Conservation (phyloP, 23 red algal species). For the Agarophyton chilense region DNA sequence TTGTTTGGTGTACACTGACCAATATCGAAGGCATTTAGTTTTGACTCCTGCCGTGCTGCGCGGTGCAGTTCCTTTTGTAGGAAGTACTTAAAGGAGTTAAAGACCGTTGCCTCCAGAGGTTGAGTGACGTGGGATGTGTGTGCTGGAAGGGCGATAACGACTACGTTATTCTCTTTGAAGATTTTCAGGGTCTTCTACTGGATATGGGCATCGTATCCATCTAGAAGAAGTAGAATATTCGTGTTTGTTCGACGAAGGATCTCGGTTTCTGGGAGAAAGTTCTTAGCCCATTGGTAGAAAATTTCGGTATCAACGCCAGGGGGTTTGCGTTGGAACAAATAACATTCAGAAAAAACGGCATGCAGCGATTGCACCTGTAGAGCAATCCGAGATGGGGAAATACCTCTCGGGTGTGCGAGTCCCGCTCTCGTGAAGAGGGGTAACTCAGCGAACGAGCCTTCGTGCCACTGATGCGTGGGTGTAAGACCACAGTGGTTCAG, state of each 20-base stretch:
- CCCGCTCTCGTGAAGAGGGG: no score
- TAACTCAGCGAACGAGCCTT: no score
- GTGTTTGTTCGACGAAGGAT: background rate
- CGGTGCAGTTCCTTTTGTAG: background rate
- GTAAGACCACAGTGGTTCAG: no score
- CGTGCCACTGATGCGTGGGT: no score
- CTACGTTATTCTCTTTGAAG: conserved; percentile 26
- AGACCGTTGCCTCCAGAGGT: conserved; percentile 30
- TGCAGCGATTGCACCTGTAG: conserved; percentile 3
- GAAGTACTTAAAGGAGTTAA: background rate
- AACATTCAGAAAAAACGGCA: background rate
- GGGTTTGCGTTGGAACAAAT: conserved; percentile 23
- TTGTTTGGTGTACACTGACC: background rate
- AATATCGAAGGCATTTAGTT: conserved; percentile 7
- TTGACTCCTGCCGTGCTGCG: background rate
- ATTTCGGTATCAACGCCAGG: conserved; percentile 20
- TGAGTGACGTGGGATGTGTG: conserved; percentile 40
- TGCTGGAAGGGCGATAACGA: conserved; percentile 3
- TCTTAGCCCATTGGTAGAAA: conserved; percentile 37
- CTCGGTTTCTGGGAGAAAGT: conserved; percentile 35
- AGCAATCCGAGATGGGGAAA: no score
- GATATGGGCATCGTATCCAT: conserved; percentile 39
- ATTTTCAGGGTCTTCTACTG: conserved; percentile 20
- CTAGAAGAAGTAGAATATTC: background rate
- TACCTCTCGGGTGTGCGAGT: no score